Conservation (phyloP, 139 green algal species). For the Ettlia oleoabundans region DNA sequence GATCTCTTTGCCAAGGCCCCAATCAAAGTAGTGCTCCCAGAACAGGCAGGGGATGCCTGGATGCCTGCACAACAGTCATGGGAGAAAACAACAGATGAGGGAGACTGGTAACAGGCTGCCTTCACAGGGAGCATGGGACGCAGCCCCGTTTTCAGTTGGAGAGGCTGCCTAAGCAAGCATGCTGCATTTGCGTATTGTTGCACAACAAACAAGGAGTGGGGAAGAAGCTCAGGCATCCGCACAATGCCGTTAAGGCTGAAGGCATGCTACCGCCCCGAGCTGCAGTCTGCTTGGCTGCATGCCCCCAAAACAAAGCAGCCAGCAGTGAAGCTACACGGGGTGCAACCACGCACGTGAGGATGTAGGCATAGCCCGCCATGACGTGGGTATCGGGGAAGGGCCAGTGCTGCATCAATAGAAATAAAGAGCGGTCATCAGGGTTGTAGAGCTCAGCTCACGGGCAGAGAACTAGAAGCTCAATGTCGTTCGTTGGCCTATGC, state of each 20-base stretch:
- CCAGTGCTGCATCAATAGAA: constrained; percentile 68
- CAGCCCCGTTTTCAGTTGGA: no score
- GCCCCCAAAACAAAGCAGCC: not conserved
- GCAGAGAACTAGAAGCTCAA: not conserved
- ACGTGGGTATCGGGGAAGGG: constrained; percentile 76
- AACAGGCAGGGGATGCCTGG: constrained; percentile 63
- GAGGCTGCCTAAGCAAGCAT: no score
- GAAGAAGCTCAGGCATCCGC: no score
- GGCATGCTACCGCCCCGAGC: no score
- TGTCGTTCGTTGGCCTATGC: not conserved
- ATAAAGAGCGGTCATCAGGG: constrained; percentile 75
- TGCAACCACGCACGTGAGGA: constrained; percentile 73
- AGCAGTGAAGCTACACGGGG: not conserved
- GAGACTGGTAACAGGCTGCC: not conserved
- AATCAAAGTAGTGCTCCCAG: constrained; percentile 82
- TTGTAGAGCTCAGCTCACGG: not conserved
- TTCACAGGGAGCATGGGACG: no score
- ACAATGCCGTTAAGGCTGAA: no score
- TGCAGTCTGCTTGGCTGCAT: not conserved
- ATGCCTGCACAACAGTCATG: constrained; percentile 3
- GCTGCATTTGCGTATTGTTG: no score
- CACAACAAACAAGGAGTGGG: no score
- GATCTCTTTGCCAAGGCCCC: constrained; percentile 50
- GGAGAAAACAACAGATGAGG: not conserved
- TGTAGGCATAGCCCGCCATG: constrained; percentile 89